A percentile compares a stretch with the other conserved stretches of the same genome.
phyloP scores from a whole-genome alignment of 345 rosid genomes.

The Orychophragmus violaceus region DNA sequence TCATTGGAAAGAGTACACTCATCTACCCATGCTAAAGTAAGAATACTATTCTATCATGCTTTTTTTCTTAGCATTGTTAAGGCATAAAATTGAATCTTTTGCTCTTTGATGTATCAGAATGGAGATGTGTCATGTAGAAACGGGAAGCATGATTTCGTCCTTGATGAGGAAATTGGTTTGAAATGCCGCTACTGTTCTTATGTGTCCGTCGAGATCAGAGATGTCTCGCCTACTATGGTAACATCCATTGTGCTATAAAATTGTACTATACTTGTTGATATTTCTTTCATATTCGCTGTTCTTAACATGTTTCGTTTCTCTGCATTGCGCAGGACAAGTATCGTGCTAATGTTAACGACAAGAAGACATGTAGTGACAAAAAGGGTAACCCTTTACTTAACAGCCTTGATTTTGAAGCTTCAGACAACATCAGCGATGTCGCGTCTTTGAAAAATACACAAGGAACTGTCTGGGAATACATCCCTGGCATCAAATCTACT shows the following conservation, averaged over 20 bases:
- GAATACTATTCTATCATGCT: constrained; percentile 1
- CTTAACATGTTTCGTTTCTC: constrained; percentile 2
- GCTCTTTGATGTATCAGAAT: constrained; percentile 24
- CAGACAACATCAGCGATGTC: neutral
- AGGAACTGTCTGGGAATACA: constrained; percentile 68
- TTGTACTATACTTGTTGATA: neutral
- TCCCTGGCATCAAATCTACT: constrained; percentile 45
- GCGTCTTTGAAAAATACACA: constrained; percentile 7
- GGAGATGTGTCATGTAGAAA: constrained; percentile 29
- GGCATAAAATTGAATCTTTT: neutral
- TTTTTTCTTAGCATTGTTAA: neutral
- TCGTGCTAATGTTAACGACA: constrained; percentile 22
- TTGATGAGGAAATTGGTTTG: constrained; percentile 55
- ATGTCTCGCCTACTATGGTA: constrained; percentile 43
- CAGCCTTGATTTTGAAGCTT: constrained; percentile 15
- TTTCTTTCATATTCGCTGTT: neutral
- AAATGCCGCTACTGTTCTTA: constrained; percentile 39
- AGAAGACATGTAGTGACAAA: constrained; percentile 15
- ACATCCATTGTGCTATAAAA: neutral
- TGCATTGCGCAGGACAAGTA: constrained; percentile 24
- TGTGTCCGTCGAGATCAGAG: constrained; percentile 42
- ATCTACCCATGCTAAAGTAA: constrained; percentile 26
- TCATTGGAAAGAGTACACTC: constrained; percentile 22
- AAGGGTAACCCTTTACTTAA: constrained; percentile 14
- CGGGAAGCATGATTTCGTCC: constrained; percentile 40